Conservation (phyloP, 495 filamentous ascomycete species). For the Aspergillus kassunensis region DNA sequence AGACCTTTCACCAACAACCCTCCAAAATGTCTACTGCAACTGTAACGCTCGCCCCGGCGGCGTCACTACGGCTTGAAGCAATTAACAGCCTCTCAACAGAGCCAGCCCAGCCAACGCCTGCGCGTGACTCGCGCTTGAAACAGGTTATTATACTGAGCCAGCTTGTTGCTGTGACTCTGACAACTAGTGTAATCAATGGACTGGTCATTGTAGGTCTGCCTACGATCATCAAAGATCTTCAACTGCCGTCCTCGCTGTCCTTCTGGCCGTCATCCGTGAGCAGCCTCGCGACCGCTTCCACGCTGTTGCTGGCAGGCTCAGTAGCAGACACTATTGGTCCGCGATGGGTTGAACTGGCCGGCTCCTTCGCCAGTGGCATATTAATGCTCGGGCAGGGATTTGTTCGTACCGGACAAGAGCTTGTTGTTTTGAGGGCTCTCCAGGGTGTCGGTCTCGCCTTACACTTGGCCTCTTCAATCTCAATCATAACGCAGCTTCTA, state of each 20-base stretch:
- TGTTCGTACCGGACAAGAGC: constrained; percentile 34
- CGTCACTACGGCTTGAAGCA: too few relatives aligned
- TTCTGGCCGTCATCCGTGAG: constrained; percentile 42
- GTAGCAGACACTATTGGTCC: constrained; percentile 48
- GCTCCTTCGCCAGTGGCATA: constrained; percentile 33
- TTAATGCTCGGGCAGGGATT: constrained; percentile 45
- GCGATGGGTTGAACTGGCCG: constrained; percentile 37
- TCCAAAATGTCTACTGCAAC: too few relatives aligned
- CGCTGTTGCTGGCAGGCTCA: constrained; percentile 46
- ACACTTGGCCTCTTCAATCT: constrained; percentile 45
- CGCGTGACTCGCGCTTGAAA: constrained; percentile 10
- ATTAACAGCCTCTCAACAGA: too few relatives aligned
- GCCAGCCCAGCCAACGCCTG: too few relatives aligned
- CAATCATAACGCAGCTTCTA: constrained; percentile 39
- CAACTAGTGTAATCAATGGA: constrained; percentile 17
- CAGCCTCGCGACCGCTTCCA: constrained; percentile 38
- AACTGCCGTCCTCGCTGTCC: constrained; percentile 26
- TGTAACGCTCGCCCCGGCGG: too few relatives aligned
- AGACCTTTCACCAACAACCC: too few relatives aligned
- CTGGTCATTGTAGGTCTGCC: constrained; percentile 45
- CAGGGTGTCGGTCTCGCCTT: constrained; percentile 45
- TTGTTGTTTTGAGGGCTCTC: constrained; percentile 46
- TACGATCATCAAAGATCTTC: constrained; percentile 44
- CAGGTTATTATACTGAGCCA: constrained; percentile 10
- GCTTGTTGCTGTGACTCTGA: constrained; percentile 14